Percentiles rank a stretch among this genome's conserved stretches.
Evolutionary conservation across 345 rosid genomes (phyloP).

Genomic region (Salix arbutifolia): DNA sequence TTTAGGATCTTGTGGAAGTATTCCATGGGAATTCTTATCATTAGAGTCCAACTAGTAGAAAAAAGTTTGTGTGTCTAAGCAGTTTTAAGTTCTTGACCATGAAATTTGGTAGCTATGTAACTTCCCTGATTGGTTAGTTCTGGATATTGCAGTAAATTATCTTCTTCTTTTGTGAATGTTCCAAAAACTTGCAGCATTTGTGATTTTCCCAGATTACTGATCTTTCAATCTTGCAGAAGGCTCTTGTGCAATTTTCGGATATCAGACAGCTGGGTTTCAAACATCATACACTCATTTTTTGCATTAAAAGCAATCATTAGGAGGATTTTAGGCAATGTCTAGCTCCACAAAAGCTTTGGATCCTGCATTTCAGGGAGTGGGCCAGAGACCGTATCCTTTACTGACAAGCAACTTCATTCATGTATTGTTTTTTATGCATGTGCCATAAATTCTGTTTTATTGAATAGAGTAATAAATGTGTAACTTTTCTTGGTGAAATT

Average conservation of each 20-base stretch:
- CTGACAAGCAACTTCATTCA: not conserved
- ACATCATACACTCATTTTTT: not conserved
- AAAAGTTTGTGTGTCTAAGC: not conserved
- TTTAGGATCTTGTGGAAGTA: not conserved
- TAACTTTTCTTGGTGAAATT: not conserved
- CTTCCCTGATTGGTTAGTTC: not conserved
- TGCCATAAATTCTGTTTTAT: not conserved
- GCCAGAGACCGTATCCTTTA: conserved; percentile 90
- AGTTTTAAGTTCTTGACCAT: conserved; percentile 6
- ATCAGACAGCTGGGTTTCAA: conserved; percentile 10
- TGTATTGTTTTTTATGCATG: not conserved
- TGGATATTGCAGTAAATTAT: not conserved
- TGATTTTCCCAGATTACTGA: not conserved
- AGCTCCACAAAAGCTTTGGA: conserved; percentile 71
- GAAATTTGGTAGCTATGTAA: not conserved
- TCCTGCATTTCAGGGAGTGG: conserved; percentile 95
- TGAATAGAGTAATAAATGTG: not conserved
- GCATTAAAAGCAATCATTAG: conserved; percentile 1
- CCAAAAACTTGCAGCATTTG: not conserved
- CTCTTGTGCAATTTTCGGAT: conserved; percentile 11
- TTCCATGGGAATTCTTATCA: not conserved
- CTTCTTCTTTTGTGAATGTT: not conserved
- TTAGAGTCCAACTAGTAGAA: not conserved
- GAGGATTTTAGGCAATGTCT: conserved; percentile 51
- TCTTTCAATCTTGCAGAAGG: conserved; percentile 14